Conservation (phyloP, 2,329 filamentous ascomycete genomes). For the Fusarium acutatum region DNA sequence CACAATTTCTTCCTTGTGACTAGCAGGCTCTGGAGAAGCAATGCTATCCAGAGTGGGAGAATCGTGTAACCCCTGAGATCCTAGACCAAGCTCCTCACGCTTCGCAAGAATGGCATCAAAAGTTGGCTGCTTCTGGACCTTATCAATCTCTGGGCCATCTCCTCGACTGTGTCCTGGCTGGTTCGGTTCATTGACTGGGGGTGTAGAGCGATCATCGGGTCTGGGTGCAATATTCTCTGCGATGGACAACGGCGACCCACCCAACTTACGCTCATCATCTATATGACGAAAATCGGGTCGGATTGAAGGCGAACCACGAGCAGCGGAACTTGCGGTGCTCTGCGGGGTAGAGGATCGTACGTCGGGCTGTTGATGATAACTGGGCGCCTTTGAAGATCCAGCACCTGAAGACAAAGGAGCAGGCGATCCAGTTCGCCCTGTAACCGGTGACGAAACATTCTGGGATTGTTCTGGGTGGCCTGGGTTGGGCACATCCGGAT, state of each 20-base stretch:
- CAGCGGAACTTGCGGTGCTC: constrained; percentile 32
- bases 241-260: constrained; percentile 66
- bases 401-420: constrained; percentile 22
- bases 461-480: constrained; percentile 18
- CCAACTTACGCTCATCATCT: constrained; percentile 67
- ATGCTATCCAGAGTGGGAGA: not conserved
- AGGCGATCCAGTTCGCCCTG: constrained; percentile 32
- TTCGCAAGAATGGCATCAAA: constrained; percentile 34
- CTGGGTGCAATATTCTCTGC: constrained; percentile 58
- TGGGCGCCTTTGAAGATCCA: constrained; percentile 24
- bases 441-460: constrained; percentile 18
- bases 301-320: constrained; percentile 69
- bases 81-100: constrained; percentile 15
- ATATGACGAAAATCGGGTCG: constrained; percentile 79
- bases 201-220: constrained; percentile 46
- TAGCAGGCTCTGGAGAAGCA: not conserved
- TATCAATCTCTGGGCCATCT: constrained; percentile 1
- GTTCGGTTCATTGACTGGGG: constrained; percentile 14
- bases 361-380: constrained; percentile 32
- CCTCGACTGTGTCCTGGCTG: not conserved
- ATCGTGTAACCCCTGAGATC: not conserved
- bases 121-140: constrained; percentile 28
- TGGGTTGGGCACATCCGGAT: constrained; percentile 1
- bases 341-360: constrained; percentile 38
- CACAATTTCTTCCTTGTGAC: constrained; percentile 4